Evolutionary conservation across 257 asterid genomes (phyloP).

Genomic region (Nicotiana otophora): DNA sequence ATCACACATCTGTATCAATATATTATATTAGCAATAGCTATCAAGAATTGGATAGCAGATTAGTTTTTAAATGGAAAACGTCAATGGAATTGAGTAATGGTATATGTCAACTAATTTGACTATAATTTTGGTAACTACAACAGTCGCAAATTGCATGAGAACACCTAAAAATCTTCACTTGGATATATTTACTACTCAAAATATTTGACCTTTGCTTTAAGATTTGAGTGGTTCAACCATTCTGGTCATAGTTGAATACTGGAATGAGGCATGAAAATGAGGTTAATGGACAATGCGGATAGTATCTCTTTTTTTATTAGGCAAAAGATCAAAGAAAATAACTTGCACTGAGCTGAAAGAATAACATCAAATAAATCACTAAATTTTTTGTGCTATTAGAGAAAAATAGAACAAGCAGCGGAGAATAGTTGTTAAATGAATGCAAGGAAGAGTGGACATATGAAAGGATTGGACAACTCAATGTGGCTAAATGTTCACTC

Average conservation of each 20-base stretch:
- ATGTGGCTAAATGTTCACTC: not conserved
- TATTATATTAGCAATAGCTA: not conserved
- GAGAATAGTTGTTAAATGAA: not conserved
- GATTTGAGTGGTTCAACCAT: not conserved
- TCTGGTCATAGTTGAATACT: not conserved
- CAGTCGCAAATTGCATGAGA: not conserved
- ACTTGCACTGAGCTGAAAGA: not conserved
- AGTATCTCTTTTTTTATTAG: not conserved
- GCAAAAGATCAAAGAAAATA: not conserved
- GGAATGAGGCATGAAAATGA: not conserved
- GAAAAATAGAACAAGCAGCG: not conserved
- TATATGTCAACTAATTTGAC: not conserved
- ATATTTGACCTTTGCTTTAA: not conserved
- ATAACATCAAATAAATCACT: not conserved
- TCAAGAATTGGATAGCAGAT: not conserved
- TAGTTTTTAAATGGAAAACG: not conserved
- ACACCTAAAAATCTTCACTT: not conserved
- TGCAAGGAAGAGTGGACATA: not conserved
- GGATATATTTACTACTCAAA: not conserved
- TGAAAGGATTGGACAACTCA: not conserved
- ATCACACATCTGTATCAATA: not conserved
- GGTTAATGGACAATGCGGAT: not conserved
- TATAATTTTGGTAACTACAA: not conserved
- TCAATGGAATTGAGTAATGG: not conserved
- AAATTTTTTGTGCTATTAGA: not conserved